Evolutionary conservation across 805 yeast species (phyloP), one percentile per base, ranked within the genome.

Genomic region (Zygoascus bituminiphila): DNA sequence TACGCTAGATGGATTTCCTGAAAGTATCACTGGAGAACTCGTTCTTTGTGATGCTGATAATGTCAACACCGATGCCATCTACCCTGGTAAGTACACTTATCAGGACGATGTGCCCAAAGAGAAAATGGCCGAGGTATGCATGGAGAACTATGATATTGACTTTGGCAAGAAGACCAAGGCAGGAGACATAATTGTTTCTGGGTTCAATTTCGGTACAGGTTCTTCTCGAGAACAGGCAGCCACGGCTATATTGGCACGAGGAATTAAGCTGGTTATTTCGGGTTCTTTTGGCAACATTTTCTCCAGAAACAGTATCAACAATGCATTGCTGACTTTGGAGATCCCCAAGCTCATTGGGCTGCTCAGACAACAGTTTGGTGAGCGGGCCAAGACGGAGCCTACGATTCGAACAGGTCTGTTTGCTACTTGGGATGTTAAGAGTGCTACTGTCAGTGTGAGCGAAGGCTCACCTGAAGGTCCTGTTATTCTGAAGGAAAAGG

Each of bases 181-280:
- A 3, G 88, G 91, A 44, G 99, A 93, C 66, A 88, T 93, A 57
- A 78, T 93, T 49, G 78, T 93, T 42, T 79, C 89, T 49, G 99
- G 99, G 15, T 93, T 72, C 74, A 93, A 93, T 66, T 93, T 93
- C 64, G 99, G 99, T 58, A 93, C 98, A 9, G 98, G 99, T 42
- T 89, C 97, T 7, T 88, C 96, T 22, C 81, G 99, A 70, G 99
- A 93, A 66, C 99, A 93, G 71, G 99, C 99, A 2, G 98, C 98
- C 29, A 93, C 98, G n/a, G 89, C 95, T 20, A 84, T 93, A 51
- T 74, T 93, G 56, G 98, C 98, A 38, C 79, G 94, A 61, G 98
- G 88, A 55, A 88, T 93, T 76, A 79, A 81, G 57, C 73, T 93
- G 56, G 95, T 93, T 20, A 96, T 94, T 51, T 85, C 96, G 12